Evolutionary conservation across 306 rosid genomes (phyloP), one percentile per base, ranked within the genome.

Genomic region (Cicer judaicum): DNA sequence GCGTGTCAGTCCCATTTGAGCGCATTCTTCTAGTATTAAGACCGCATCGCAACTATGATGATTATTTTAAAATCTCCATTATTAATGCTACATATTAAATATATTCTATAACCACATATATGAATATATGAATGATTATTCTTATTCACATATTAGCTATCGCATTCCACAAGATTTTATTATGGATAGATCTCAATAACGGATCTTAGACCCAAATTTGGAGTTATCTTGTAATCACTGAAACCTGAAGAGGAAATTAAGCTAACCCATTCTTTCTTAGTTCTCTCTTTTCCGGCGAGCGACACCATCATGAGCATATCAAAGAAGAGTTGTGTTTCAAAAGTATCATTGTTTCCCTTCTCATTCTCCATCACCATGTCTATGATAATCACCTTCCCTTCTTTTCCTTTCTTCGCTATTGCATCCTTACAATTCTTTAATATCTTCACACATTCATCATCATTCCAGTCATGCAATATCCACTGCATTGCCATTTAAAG

Each of bases 281-380:
- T 70, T 53, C 78, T 62, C 16, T 78, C 82, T 29, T 78, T 78
- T 70, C 77, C 82, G 0, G 10, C 2, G 5, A 64, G 0, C 5
- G 40, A 1, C 8, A 62, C 72, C 82, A 78, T 78, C 82, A 78
- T 70, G 8, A 70, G 8, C 72, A 78, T 78, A 43, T 78, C 77
- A 52, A 71, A 71, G 41, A 71, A 78, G 5, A 71, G 77, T 0
- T 71, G 77, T 10, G 82, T 63, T 63, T 70, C 67, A 41, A 52
- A 0, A 1, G 36, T 24, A 52, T 63, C 29, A 24, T 12, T 9
- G 1, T 53, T 44, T 62, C 57, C 44, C 0, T 42, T 62, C 1
- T 68, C 55, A 4, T 11, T 3, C 1, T 48, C 78, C 42, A 61
- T 0, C 21, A 59, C 65, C 43, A 29, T 59, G 0, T 59, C 65